A percentile compares a stretch with the other conserved stretches of the same genome.
These are phyloP conservation scores for Shiraia bambusicola DNA, from an alignment of 2,329 filamentous ascomycete genomes.

Conservation along the genomic window DNA sequence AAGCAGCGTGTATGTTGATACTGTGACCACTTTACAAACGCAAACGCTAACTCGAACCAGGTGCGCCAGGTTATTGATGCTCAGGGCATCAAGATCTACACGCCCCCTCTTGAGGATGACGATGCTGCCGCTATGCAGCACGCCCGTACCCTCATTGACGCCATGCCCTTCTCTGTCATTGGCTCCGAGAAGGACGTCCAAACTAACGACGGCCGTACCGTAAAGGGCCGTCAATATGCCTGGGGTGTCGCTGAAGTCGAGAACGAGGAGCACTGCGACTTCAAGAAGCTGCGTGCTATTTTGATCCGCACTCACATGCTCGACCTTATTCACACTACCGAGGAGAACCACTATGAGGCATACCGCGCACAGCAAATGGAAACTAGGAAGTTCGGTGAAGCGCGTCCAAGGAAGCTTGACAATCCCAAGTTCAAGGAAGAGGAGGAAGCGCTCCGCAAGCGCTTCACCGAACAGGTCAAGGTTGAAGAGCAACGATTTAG, in stretches of 20 bases:
- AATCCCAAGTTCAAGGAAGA: constrained; percentile 99
- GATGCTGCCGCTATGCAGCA: constrained; percentile 95
- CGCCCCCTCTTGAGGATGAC: constrained; percentile 95
- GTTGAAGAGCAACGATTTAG: constrained; percentile 99
- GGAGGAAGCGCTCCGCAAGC: constrained; percentile 95
- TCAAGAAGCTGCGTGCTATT: constrained; percentile 99
- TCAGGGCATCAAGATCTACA: constrained; percentile 99
- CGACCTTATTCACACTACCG: constrained; percentile 98
- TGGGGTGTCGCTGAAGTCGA: constrained; percentile 99
- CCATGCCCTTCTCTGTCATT: constrained; percentile 98
- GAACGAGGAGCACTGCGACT: constrained; percentile 99
- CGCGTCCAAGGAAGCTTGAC: constrained; percentile 93
- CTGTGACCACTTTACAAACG: background rate
- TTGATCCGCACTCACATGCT: constrained; percentile 99
- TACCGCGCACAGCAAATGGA: constrained; percentile 99
- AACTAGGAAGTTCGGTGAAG: constrained; percentile 98
- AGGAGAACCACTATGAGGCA: constrained; percentile 98
- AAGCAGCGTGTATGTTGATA: constrained; percentile 79
- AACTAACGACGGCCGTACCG: constrained; percentile 90
- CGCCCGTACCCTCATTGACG: constrained; percentile 88
- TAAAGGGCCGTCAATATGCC: constrained; percentile 98
- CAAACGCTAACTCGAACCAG: constrained; percentile 50
- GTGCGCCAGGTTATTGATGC: constrained; percentile 94
- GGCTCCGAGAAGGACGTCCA: constrained; percentile 99
- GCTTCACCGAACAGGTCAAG: constrained; percentile 99